Conservation (phyloP, 148 eudicot genomes). For the Linanthus parryae region DNA sequence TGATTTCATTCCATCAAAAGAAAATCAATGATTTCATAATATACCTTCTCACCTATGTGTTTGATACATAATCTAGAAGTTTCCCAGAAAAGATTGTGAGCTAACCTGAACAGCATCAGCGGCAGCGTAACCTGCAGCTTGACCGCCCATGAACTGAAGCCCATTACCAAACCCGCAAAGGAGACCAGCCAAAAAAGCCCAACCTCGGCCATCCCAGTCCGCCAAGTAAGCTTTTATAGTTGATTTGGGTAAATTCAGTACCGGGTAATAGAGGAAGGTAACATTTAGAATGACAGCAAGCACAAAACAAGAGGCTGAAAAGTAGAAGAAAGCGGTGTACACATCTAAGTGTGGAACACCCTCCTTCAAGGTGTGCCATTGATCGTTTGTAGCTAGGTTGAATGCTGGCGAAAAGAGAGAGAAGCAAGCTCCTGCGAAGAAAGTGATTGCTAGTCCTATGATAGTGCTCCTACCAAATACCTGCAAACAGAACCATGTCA, state of each 20-base stretch:
- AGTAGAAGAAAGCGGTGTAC: conserved; percentile 74
- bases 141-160: conserved; percentile 84
- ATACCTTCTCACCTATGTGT: too few species aligned
- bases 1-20: too few species aligned
- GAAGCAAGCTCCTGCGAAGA: conserved; percentile 62
- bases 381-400: conserved; percentile 76
- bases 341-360: conserved; percentile 76
- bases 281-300: conserved; percentile 50
- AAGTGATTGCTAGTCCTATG: conserved; percentile 57
- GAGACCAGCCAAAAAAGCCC: conserved; percentile 75
- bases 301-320: conserved; percentile 60
- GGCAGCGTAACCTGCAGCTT: conserved; percentile 85
- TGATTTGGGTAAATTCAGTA: conserved; percentile 52
- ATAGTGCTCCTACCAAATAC: conserved; percentile 58
- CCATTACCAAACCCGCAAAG: conserved; percentile 76
- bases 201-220: conserved; percentile 62
- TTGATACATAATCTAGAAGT: too few species aligned
- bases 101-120: conserved; percentile 89
- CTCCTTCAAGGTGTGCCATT: conserved; percentile 40
- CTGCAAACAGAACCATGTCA: conserved; percentile 31
- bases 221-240: conserved; percentile 41
- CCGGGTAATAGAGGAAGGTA: conserved; percentile 50
- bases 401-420: conserved; percentile 76
- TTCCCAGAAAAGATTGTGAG: too few species aligned
- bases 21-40: too few species aligned